Conservation (phyloP, 768 basidiomycete genomes). For the Phaeolepiota aurea region DNA sequence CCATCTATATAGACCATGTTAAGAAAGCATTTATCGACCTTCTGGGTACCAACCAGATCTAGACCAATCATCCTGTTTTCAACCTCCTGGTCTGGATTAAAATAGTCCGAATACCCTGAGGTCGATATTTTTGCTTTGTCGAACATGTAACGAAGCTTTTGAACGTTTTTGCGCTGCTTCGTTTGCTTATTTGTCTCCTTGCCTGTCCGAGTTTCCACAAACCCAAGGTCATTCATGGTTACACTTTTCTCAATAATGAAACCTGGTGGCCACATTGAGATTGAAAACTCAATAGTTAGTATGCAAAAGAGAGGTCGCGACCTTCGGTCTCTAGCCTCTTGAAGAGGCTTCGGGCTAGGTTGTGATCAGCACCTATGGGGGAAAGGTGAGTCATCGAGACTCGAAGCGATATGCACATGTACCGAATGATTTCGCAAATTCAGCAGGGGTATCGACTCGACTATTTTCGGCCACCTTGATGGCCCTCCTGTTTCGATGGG, state of each 20-base stretch:
- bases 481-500: slow-evolving; percentile 38
- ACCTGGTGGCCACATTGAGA: background rate
- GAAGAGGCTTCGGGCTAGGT: slow-evolving; percentile 53
- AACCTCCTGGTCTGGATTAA: slow-evolving; percentile 48
- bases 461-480: slow-evolving; percentile 59
- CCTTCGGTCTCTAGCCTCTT: slow-evolving; percentile 68
- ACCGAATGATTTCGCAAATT: slow-evolving; percentile 61
- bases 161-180: slow-evolving; percentile 41
- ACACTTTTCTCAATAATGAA: slow-evolving; percentile 48
- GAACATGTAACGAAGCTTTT: slow-evolving; percentile 53
- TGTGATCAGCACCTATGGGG: slow-evolving; percentile 39
- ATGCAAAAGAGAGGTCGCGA: slow-evolving; percentile 11
- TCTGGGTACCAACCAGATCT: slow-evolving; percentile 21
- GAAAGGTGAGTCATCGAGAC: background rate
- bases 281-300: background rate
- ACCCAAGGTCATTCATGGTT: slow-evolving; percentile 41
- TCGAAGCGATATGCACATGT: slow-evolving; percentile 7
- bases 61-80: slow-evolving; percentile 60
- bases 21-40: background rate
- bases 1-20: background rate
- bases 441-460: slow-evolving; percentile 29
- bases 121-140: slow-evolving; percentile 35
- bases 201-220: slow-evolving; percentile 31
- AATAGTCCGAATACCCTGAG: slow-evolving; percentile 56
- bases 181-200: slow-evolving; percentile 32